These are phyloP conservation scores for Stromatinia cepivora DNA, from an alignment of 2,329 filamentous ascomycete species.

Conservation along the genomic window DNA sequence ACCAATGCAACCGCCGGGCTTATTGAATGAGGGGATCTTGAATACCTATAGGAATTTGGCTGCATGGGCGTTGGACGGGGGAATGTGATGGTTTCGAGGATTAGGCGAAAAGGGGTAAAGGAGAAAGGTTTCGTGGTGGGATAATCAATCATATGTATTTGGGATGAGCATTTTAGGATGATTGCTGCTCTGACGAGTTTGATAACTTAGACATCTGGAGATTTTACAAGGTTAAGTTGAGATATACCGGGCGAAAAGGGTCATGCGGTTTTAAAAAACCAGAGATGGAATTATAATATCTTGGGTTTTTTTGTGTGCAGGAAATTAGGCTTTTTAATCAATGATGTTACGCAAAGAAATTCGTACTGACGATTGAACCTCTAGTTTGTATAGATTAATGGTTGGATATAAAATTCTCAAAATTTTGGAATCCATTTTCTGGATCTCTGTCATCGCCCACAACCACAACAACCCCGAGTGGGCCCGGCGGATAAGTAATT, in stretches of 20 bases:
- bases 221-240: background rate
- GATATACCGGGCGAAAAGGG: background rate
- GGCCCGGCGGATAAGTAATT: too few species aligned
- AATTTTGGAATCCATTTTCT: too few species aligned
- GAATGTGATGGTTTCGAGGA: background rate
- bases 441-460: too few species aligned
- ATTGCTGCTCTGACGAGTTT: too few species aligned
- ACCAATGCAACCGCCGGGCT: background rate
- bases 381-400: too few species aligned
- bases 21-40: background rate
- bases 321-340: background rate
- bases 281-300: background rate
- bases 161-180: background rate
- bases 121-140: background rate
- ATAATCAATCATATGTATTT: background rate
- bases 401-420: too few species aligned
- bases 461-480: too few species aligned
- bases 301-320: background rate
- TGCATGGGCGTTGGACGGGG: background rate
- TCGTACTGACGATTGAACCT: too few species aligned
- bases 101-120: background rate
- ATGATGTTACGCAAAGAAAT: background rate
- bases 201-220: background rate
- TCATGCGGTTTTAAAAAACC: background rate
- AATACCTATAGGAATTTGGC: background rate